Conservation (phyloP, 2,329 filamentous ascomycete genomes). For the Pseudogymnoascus sp. region DNA sequence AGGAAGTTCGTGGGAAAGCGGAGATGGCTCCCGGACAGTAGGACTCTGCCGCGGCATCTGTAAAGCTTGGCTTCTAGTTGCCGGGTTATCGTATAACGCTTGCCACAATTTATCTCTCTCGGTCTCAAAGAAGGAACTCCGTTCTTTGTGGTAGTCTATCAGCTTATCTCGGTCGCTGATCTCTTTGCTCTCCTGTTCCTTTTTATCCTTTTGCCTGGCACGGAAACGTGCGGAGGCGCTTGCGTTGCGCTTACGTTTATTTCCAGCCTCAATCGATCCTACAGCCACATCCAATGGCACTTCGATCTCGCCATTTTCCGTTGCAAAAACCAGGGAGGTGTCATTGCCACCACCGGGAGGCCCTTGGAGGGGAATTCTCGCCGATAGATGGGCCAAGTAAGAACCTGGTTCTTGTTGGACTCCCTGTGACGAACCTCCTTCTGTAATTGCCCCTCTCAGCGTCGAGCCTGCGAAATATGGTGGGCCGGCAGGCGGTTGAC, state of each 20-base stretch:
- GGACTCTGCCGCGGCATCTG: neutral
- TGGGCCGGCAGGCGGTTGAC: slow-evolving; percentile 16
- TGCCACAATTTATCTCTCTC: slow-evolving; percentile 52
- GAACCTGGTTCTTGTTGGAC: slow-evolving; percentile 25
- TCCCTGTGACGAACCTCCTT: slow-evolving; percentile 17
- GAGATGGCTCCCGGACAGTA: neutral
- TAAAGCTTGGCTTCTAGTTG: neutral
- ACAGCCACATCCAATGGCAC: slow-evolving; percentile 73
- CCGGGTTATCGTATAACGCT: neutral
- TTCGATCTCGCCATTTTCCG: slow-evolving; percentile 42
- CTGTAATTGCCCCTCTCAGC: slow-evolving; percentile 21
- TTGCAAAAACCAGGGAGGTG: slow-evolving; percentile 38
- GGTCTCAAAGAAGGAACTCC: slow-evolving; percentile 19
- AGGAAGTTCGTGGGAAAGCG: neutral
- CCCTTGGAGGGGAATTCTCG: slow-evolving; percentile 19
- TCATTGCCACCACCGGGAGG: slow-evolving; percentile 28
- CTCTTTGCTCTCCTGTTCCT: slow-evolving; percentile 60
- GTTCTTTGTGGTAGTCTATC: slow-evolving; percentile 47
- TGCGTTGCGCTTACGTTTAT: slow-evolving; percentile 78
- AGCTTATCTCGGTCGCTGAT: slow-evolving; percentile 46
- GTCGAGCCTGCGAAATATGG: slow-evolving; percentile 25
- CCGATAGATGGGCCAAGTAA: neutral
- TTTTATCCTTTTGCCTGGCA: slow-evolving; percentile 72
- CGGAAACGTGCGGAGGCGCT: slow-evolving; percentile 78
- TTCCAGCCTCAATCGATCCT: slow-evolving; percentile 73